Base-by-base conservation (phyloP, 495 filamentous ascomycete species). In the Chaetomium tenue region DNA sequence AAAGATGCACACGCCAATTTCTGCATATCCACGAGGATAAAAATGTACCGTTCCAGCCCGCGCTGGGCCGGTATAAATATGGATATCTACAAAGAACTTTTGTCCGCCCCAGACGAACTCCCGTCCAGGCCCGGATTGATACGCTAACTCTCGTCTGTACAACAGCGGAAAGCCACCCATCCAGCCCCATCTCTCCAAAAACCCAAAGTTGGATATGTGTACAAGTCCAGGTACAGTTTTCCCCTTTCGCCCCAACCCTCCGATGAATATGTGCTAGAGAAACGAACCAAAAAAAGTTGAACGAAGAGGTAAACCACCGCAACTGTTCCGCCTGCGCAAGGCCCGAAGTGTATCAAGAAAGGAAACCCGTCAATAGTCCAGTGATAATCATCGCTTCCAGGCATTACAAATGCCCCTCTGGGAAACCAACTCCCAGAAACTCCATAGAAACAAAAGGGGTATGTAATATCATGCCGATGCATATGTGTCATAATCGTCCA, bases 401-500 rank as follows among this genome's bases (percentile, higher is more conserved):
- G 39, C 18, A 22, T 13, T 48, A 37, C 12, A 51, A 60, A 47
- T 9, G 12, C 39, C 40, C 23, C 18, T 52, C 50, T 37, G 52
- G 18, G 22, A 57, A 60, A 23, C 16, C 28, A 42, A 69, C 63
- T 66, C 63, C 67, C 23, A 54, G 46, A 66, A 64, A 30, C 56
- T 44, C 67, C 62, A 51, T 57, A 26, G 55, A 63, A 56, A 26
- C 57, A 66, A 60, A 56, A 26, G 40, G 67, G 67, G 64, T 66
- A 64, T 66, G 60, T 60, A n/a, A 58, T 39, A 66, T 59, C 59
- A 55, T 66, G 64, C 46, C 47, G 50, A 63, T 66, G 39, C 51
- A 61, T 42, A 44, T 51, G 55, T 60, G 63, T 68, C 68, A 61
- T 68, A 60, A 64, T 70, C 68, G 63, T 68, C 50, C 66, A 64